Evolutionary conservation across 495 filamentous ascomycete genomes (phyloP).

Genomic region (Aspergillus diversus): DNA sequence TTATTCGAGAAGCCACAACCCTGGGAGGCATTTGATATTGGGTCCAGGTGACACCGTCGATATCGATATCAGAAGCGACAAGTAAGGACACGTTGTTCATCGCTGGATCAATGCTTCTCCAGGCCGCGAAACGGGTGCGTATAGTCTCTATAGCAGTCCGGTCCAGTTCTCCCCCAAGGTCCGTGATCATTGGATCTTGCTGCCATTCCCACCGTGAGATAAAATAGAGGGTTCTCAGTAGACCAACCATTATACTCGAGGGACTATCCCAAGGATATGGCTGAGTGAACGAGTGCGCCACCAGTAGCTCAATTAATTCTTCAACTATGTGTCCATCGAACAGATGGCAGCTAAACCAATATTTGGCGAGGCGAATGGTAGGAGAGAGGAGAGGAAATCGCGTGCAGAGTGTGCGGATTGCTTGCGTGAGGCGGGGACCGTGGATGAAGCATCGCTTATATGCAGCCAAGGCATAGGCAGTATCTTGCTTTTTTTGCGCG

Average conservation of each 20-base stretch:
- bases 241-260: slow-evolving; percentile 77
- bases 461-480: slow-evolving; percentile 65
- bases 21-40: slow-evolving; percentile 68
- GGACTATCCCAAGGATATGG: slow-evolving; percentile 82
- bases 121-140: slow-evolving; percentile 70
- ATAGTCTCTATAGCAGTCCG: slow-evolving; percentile 57
- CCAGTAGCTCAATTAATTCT: slow-evolving; percentile 82
- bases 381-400: slow-evolving; percentile 80
- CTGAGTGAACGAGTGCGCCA: slow-evolving; percentile 73
- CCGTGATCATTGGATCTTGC: slow-evolving; percentile 75
- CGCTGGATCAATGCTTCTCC: slow-evolving; percentile 80
- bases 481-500: slow-evolving; percentile 63
- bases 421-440: slow-evolving; percentile 77
- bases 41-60: slow-evolving; percentile 79
- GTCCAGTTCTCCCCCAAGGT: slow-evolving; percentile 64
- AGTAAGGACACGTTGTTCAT: slow-evolving; percentile 86
- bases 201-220: slow-evolving; percentile 92
- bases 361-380: slow-evolving; percentile 84
- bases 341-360: slow-evolving; percentile 86
- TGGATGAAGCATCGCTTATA: slow-evolving; percentile 75
- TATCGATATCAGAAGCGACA: slow-evolving; percentile 77
- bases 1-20: slow-evolving; percentile 84
- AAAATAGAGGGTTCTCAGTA: slow-evolving; percentile 75
- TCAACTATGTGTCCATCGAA: slow-evolving; percentile 74
- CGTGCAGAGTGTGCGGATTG: slow-evolving; percentile 75